These are phyloP conservation scores for Bidens hawaiensis DNA, from an alignment of 140 eudicot species.

Conservation along the genomic window DNA sequence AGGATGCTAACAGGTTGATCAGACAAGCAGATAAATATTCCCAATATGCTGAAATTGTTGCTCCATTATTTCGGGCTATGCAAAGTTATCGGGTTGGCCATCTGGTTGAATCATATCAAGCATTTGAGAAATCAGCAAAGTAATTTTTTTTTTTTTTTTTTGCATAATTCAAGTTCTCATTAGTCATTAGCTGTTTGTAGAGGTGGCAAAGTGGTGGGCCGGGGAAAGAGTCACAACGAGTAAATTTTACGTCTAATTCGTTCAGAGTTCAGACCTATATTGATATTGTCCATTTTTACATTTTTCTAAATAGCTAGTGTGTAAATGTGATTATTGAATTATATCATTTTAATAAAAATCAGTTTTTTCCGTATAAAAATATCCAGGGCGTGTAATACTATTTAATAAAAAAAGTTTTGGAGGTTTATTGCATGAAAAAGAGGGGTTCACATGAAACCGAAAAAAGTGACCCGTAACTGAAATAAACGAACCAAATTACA, in stretches of 20 bases:
- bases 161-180: conserved; percentile 7
- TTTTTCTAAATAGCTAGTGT: neutral
- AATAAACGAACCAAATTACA: too few relatives aligned
- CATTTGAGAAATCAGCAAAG: conserved; percentile 94
- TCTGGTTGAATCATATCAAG: conserved; percentile 75
- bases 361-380: neutral
- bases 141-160: too few relatives aligned
- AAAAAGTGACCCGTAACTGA: too few relatives aligned
- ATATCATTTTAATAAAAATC: neutral
- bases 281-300: neutral
- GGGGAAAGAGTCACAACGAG: neutral
- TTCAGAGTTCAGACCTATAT: neutral
- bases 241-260: neutral
- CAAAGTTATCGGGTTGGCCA: conserved; percentile 67
- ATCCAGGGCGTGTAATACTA: neutral
- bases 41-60: conserved; percentile 64
- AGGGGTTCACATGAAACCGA: too few relatives aligned
- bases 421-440: neutral
- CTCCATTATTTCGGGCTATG: conserved; percentile 72
- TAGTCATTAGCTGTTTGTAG: conserved; percentile 4
- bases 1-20: conserved; percentile 78
- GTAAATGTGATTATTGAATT: neutral
- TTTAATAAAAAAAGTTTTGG: neutral
- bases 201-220: conserved; percentile 4
- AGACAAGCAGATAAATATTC: conserved; percentile 60